Conservation (phyloP, 1,139 yeast genomes). For the Candida frijolesensis region DNA sequence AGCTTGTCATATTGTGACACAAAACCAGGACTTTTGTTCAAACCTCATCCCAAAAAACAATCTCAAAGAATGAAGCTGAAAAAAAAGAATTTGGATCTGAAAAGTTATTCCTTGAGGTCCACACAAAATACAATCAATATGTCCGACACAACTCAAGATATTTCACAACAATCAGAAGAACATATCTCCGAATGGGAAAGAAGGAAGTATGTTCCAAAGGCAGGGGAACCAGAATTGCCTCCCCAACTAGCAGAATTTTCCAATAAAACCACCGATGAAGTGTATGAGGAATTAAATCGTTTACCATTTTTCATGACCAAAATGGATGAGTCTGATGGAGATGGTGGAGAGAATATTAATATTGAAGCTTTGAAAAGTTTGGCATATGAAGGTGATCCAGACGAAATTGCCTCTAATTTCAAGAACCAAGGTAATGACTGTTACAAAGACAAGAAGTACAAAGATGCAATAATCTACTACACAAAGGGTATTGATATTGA, state of each 20-base stretch:
- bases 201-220: conserved; percentile 63
- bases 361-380: conserved; percentile 88
- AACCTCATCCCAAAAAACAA: no score
- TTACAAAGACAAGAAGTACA: conserved; percentile 67
- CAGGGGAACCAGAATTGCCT: conserved; percentile 80
- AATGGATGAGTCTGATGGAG: conserved; percentile 75
- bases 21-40: no score
- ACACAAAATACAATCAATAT: neutral
- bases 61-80: neutral
- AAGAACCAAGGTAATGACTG: conserved; percentile 93
- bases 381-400: conserved; percentile 95
- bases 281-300: conserved; percentile 75
- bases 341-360: conserved; percentile 71
- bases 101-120: neutral
- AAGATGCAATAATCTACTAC: conserved; percentile 76
- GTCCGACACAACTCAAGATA: neutral
- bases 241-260: conserved; percentile 76
- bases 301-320: conserved; percentile 95
- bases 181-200: conserved; percentile 52
- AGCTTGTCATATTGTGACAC: no score
- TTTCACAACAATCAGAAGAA: neutral
- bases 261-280: conserved; percentile 71
- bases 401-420: conserved; percentile 86
- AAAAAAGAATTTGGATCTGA: neutral
- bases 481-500: conserved; percentile 78